These are phyloP conservation scores for Pinus albicaulis DNA, from an alignment of 75 land plant genomes.

Conservation along the genomic window DNA sequence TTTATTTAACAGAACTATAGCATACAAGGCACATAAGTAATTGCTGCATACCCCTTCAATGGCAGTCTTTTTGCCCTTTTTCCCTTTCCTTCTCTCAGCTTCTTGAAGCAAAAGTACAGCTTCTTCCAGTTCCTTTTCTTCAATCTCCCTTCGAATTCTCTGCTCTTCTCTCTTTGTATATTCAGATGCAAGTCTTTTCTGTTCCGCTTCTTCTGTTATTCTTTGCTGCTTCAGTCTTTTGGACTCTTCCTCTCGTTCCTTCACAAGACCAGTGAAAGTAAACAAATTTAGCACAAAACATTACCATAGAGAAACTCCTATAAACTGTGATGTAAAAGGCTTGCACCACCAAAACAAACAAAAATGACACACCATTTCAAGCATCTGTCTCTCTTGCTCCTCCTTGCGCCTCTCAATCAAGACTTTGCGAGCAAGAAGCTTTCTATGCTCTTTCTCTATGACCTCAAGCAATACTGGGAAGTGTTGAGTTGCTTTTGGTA, in stretches of 20 bases:
- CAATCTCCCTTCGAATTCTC: conserved; percentile 75
- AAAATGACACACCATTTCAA: conserved; percentile 68
- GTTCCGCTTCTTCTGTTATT: conserved; percentile 83
- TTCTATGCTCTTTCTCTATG: conserved; percentile 90
- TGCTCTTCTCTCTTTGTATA: conserved; percentile 64
- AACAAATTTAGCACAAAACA: not conserved
- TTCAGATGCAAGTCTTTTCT: conserved; percentile 70
- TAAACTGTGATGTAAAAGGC: not conserved
- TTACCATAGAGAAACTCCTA: not conserved
- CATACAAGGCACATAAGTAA: not conserved
- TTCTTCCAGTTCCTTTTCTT: conserved; percentile 81
- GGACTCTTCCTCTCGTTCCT: conserved; percentile 92
- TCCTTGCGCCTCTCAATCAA: conserved; percentile 96
- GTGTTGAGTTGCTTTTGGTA: conserved; percentile 37
- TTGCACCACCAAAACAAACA: not conserved
- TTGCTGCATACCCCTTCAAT: conserved; percentile 67
- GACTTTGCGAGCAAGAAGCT: conserved; percentile 86
- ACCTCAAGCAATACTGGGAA: conserved; percentile 42
- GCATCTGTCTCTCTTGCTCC: conserved; percentile 90
- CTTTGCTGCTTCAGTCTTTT: conserved; percentile 74
- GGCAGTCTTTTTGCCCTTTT: conserved; percentile 71
- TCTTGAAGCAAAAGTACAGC: conserved; percentile 67
- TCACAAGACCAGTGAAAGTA: not conserved
- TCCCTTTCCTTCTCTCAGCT: conserved; percentile 69
- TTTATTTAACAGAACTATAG: not conserved